Conservation (phyloP, 116 monocot genomes). For the Thalassia testudinum region DNA sequence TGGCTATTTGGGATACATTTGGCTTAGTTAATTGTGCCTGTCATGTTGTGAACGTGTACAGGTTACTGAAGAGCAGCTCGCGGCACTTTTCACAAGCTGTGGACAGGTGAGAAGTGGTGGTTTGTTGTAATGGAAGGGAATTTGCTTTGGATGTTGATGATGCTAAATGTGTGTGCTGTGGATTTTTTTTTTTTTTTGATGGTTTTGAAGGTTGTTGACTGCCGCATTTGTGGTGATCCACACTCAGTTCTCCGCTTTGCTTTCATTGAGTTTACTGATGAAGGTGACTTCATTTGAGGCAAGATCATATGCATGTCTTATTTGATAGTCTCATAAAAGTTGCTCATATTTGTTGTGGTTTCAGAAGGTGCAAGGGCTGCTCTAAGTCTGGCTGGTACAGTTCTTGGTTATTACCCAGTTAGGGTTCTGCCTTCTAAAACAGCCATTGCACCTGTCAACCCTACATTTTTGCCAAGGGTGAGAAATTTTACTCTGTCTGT, state of each 20-base stretch:
- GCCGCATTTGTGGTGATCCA: conserved; percentile 74
- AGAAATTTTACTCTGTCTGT: conserved; percentile 4
- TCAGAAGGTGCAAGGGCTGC: conserved; percentile 79
- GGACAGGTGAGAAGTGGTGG: conserved; percentile 33
- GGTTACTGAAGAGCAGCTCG: conserved; percentile 94
- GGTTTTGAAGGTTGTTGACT: conserved; percentile 55
- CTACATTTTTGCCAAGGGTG: conserved; percentile 73
- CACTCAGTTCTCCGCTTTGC: conserved; percentile 77
- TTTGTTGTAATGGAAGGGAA: too few relatives aligned
- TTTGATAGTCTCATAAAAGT: neutral
- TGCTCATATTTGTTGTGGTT: conserved; percentile 1
- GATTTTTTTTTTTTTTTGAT: conserved; percentile 9
- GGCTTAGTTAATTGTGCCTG: too few relatives aligned
- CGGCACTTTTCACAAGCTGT: conserved; percentile 67
- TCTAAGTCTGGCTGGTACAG: conserved; percentile 54
- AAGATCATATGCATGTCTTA: neutral
- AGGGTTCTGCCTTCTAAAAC: conserved; percentile 94
- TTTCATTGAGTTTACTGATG: conserved; percentile 67
- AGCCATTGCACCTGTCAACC: conserved; percentile 88
- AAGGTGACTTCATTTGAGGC: conserved; percentile 31
- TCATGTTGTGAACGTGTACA: conserved; percentile 5
- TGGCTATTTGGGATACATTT: too few relatives aligned
- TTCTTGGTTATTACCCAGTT: conserved; percentile 84
- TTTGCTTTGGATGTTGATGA: too few relatives aligned
- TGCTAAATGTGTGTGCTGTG: too few relatives aligned